A percentile compares a stretch with the other conserved stretches of the same genome.
phyloP scores from a whole-genome alignment of 129 eudicot genomes.

The Solidago caesia region DNA sequence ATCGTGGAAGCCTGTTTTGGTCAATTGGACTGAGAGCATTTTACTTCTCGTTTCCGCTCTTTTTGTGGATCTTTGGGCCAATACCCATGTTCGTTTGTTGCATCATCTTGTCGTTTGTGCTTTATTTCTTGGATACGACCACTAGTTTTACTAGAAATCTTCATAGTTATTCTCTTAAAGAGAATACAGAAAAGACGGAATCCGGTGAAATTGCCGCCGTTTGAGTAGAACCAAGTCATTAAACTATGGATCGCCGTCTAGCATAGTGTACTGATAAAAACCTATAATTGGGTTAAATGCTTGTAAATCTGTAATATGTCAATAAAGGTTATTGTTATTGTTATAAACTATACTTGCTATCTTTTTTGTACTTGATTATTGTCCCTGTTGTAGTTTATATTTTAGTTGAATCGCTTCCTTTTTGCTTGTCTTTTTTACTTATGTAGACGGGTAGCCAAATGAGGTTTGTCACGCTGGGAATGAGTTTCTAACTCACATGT shows the following conservation, averaged over 20 bases:
- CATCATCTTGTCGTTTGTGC: constrained; percentile 51
- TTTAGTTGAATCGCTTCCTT: too few species aligned
- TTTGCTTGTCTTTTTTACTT: too few species aligned
- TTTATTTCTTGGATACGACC: constrained; percentile 83
- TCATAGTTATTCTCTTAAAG: constrained; percentile 46
- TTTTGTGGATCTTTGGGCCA: constrained; percentile 88
- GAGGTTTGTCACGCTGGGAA: too few species aligned
- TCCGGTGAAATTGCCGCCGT: constrained; percentile 26
- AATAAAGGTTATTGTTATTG: background rate
- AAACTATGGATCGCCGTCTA: background rate
- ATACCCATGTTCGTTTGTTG: constrained; percentile 77
- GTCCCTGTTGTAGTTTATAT: too few species aligned
- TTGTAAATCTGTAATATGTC: background rate
- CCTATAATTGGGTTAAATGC: background rate
- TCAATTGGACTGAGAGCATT: constrained; percentile 85
- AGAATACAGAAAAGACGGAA: constrained; percentile 36
- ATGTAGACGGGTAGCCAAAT: too few species aligned
- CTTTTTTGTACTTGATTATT: background rate
- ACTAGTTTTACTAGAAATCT: constrained; percentile 60
- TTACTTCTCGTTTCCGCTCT: constrained; percentile 83
- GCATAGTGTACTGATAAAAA: background rate
- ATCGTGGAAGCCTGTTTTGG: constrained; percentile 86
- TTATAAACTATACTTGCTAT: background rate
- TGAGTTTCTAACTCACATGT: too few species aligned
- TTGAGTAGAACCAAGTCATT: background rate